These are phyloP conservation scores for Blepharisma undulans DNA, from an alignment of 169 alveolate genomes.

Conservation along the genomic window DNA sequence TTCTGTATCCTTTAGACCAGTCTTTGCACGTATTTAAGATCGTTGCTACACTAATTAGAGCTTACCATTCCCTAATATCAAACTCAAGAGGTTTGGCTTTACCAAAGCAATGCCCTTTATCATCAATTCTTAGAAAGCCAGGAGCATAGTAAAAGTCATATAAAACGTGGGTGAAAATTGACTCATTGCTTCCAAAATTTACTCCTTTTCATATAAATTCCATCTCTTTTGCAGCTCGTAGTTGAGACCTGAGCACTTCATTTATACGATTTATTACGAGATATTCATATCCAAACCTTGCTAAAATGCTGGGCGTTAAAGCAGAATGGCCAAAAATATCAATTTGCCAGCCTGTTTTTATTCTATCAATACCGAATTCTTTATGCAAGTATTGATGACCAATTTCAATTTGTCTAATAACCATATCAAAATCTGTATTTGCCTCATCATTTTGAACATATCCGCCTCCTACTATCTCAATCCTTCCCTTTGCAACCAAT, in stretches of 20 bases:
- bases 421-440: constrained; percentile 69
- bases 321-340: constrained; percentile 90
- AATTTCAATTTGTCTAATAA: constrained; percentile 64
- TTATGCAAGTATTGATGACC: constrained; percentile 71
- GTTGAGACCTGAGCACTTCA: constrained; percentile 58
- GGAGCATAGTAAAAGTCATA: constrained; percentile 16
- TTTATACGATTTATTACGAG: constrained; percentile 81
- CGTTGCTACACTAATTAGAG: neutral
- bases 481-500: constrained; percentile 54
- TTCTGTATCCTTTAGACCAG: neutral
- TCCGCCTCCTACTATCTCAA: constrained; percentile 89
- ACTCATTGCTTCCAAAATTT: neutral
- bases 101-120: neutral
- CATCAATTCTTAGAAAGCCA: neutral
- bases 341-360: constrained; percentile 85
- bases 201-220: constrained; percentile 75
- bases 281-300: constrained; percentile 78
- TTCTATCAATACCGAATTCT: constrained; percentile 41
- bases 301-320: constrained; percentile 60
- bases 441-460: constrained; percentile 90
- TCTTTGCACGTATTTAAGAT: constrained; percentile 16
- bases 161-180: constrained; percentile 22
- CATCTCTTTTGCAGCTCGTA: constrained; percentile 47
- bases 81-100: neutral
- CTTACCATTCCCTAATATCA: neutral